Conservation (phyloP, 768 basidiomycete genomes). For the Lanmaoa rubissima region DNA sequence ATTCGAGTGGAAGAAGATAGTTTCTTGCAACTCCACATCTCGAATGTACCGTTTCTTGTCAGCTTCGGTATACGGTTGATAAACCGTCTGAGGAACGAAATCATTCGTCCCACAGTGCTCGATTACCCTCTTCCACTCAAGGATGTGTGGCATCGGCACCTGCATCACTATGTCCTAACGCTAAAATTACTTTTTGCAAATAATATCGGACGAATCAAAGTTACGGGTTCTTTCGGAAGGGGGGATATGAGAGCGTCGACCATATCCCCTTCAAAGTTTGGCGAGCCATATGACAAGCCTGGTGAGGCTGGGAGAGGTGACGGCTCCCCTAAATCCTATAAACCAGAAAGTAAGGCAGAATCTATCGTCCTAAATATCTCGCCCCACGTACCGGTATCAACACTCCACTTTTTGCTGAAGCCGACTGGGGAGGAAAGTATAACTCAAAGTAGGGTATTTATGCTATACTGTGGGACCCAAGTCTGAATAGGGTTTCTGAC, state of each 20-base stretch:
- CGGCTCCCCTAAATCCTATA: slow-evolving; percentile 11
- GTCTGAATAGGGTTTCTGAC: neutral
- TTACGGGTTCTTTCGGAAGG: slow-evolving; percentile 13
- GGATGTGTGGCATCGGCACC: slow-evolving; percentile 24
- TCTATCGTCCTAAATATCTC: neutral
- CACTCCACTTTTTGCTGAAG: neutral
- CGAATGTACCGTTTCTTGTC: slow-evolving; percentile 76
- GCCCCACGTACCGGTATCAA: slow-evolving; percentile 9
- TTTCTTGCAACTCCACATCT: slow-evolving; percentile 59
- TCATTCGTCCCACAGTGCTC: slow-evolving; percentile 34
- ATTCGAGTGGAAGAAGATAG: slow-evolving; percentile 61
- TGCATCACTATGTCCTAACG: slow-evolving; percentile 23
- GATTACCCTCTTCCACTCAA: slow-evolving; percentile 25
- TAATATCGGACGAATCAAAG: neutral
- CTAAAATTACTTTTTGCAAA: neutral
- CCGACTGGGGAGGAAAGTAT: slow-evolving; percentile 8
- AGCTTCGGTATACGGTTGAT: slow-evolving; percentile 74
- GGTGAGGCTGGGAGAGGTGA: slow-evolving; percentile 14
- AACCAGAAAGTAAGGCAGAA: neutral
- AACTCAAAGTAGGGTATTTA: slow-evolving; percentile 8
- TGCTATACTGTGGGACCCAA: neutral
- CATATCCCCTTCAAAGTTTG: neutral
- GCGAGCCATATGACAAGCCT: neutral
- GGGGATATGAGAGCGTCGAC: neutral
- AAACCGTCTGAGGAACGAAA: slow-evolving; percentile 71